These are phyloP conservation scores for Microcos paniculata DNA, from an alignment of 345 rosid genomes.

Conservation along the genomic window DNA sequence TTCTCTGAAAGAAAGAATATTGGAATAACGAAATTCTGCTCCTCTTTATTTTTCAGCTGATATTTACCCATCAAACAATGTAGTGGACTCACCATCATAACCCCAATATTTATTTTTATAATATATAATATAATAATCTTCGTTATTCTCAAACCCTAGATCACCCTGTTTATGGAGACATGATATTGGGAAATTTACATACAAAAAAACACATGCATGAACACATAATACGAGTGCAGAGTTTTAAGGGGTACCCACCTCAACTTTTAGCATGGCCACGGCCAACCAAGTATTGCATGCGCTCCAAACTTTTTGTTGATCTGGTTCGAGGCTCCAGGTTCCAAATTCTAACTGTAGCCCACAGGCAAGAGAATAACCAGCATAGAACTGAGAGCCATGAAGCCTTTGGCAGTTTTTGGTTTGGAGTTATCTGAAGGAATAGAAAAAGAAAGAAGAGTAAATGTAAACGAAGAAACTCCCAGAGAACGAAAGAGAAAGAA, in stretches of 20 bases:
- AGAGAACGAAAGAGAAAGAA: conserved; percentile 3
- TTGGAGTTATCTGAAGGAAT: not conserved
- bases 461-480: not conserved
- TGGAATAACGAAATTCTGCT: not conserved
- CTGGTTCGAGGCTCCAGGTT: not conserved
- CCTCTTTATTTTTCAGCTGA: not conserved
- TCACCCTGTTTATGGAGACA: not conserved
- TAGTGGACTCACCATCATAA: not conserved
- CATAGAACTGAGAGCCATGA: conserved; percentile 3
- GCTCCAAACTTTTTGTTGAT: not conserved
- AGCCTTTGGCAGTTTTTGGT: not conserved
- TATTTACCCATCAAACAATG: not conserved
- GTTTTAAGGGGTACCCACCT: not conserved
- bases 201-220: not conserved
- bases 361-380: not conserved
- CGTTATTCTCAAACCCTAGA: not conserved
- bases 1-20: conserved; percentile 4
- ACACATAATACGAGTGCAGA: not conserved
- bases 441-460: no score
- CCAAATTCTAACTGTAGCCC: not conserved
- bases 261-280: not conserved
- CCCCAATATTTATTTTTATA: not conserved
- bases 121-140: no score
- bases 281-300: not conserved
- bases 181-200: not conserved